phyloP scores from a whole-genome alignment of 768 basidiomycete genomes.

The Rhodosporidiobolus sp. region DNA sequence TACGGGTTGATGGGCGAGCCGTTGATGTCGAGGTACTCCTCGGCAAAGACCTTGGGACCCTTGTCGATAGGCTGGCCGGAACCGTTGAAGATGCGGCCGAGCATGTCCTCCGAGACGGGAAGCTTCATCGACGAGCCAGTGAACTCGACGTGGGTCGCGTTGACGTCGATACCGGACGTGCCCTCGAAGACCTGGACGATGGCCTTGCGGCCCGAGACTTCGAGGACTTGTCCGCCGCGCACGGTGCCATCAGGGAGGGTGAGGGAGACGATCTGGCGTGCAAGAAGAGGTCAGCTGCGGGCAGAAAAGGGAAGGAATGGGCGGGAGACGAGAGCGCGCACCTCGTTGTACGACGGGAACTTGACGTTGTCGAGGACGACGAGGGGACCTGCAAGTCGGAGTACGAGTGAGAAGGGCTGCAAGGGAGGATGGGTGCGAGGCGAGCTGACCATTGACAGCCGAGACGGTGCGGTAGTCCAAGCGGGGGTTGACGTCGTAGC shows the following conservation, averaged over 20 bases:
- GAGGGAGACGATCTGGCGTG: slow-evolving; percentile 68
- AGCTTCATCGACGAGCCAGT: slow-evolving; percentile 98
- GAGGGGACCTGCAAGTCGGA: slow-evolving; percentile 59
- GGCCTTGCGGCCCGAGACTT: slow-evolving; percentile 97
- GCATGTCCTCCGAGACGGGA: slow-evolving; percentile 97
- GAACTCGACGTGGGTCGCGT: slow-evolving; percentile 94
- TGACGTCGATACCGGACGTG: slow-evolving; percentile 94
- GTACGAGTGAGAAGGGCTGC: slow-evolving; percentile 45
- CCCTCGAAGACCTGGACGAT: slow-evolving; percentile 99
- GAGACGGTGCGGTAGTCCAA: slow-evolving; percentile 93
- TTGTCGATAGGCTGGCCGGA: slow-evolving; percentile 97
- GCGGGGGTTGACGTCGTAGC: slow-evolving; percentile 38
- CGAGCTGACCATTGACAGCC: slow-evolving; percentile 76
- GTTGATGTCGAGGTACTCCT: slow-evolving; percentile 99
- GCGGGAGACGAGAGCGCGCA: neutral
- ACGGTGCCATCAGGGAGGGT: slow-evolving; percentile 92
- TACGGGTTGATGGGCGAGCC: slow-evolving; percentile 98
- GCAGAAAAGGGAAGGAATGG: too few species aligned
- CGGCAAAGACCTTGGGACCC: slow-evolving; percentile 97
- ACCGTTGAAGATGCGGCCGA: slow-evolving; percentile 98
- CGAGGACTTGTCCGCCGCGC: slow-evolving; percentile 94
- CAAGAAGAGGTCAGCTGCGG: neutral
- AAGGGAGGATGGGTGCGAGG: neutral
- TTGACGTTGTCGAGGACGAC: slow-evolving; percentile 99
- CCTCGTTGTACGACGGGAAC: slow-evolving; percentile 97